Evolutionary conservation across 148 eudicot species (phyloP).

Genomic region (Amaranthus cruentus): DNA sequence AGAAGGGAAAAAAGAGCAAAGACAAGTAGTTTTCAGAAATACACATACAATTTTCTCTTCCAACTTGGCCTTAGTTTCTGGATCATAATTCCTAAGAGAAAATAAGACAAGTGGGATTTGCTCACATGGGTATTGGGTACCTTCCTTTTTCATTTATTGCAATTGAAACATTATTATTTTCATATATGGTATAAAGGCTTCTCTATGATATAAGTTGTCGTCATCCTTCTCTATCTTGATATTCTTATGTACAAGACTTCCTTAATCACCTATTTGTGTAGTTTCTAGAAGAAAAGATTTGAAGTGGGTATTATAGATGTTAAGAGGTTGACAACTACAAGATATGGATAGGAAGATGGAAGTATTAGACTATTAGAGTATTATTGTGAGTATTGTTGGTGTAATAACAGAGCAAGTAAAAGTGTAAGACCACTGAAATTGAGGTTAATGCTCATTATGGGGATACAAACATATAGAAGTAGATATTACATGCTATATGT

Average conservation of each 20-base stretch:
- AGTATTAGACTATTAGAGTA: not conserved
- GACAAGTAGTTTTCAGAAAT: not conserved
- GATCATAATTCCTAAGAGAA: not conserved
- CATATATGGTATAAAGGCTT: not conserved
- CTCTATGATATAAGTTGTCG: too few relatives aligned
- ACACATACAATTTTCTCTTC: not conserved
- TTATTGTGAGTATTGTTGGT: too few relatives aligned
- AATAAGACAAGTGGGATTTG: conserved; percentile 29
- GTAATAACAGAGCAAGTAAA: too few relatives aligned
- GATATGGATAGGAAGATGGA: conserved; percentile 6
- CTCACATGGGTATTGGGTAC: conserved; percentile 20
- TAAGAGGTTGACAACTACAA: conserved; percentile 27
- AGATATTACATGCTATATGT: too few relatives aligned
- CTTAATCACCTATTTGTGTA: conserved; percentile 14
- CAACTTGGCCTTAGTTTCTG: conserved; percentile 11
- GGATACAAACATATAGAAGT: too few relatives aligned
- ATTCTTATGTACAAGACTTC: too few relatives aligned
- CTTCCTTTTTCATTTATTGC: conserved; percentile 7
- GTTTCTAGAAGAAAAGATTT: conserved; percentile 10
- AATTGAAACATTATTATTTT: not conserved
- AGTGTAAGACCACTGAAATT: too few relatives aligned
- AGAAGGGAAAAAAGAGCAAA: not conserved
- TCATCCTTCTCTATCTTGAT: too few relatives aligned
- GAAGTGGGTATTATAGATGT: not conserved
- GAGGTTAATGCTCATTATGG: too few relatives aligned